These are phyloP conservation scores for Bertia moriformis DNA, from an alignment of 2,329 filamentous ascomycete genomes.

Conservation along the genomic window DNA sequence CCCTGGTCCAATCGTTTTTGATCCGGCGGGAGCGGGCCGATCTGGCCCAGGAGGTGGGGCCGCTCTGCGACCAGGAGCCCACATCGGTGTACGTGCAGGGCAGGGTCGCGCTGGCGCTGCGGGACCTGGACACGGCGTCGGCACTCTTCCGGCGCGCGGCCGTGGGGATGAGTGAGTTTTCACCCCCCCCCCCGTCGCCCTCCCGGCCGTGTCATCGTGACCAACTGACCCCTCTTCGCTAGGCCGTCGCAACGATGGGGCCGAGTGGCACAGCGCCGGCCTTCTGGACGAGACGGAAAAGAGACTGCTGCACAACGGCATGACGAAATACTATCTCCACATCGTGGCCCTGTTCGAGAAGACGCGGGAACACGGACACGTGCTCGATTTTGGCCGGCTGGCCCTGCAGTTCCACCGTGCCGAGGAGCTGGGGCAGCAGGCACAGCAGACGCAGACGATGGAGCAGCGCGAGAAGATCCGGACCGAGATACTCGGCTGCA, in stretches of 20 bases:
- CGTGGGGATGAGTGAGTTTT: slow-evolving; percentile 62
- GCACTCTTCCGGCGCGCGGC: slow-evolving; percentile 70
- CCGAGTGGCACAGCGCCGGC: slow-evolving; percentile 40
- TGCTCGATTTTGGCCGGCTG: slow-evolving; percentile 69
- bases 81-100: slow-evolving; percentile 75
- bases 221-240: background rate
- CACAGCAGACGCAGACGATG: slow-evolving; percentile 9
- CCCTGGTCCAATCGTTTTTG: slow-evolving; percentile 46
- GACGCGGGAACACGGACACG: slow-evolving; percentile 61
- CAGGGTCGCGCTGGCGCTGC: slow-evolving; percentile 59
- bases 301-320: slow-evolving; percentile 53
- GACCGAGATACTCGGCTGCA: slow-evolving; percentile 63
- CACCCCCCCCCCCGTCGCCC: background rate
- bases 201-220: background rate
- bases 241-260: slow-evolving; percentile 23
- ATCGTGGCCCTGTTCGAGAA: slow-evolving; percentile 70
- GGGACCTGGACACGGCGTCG: slow-evolving; percentile 60
- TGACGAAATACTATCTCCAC: slow-evolving; percentile 76
- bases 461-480: slow-evolving; percentile 26
- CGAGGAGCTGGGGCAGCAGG: background rate
- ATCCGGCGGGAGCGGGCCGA: slow-evolving; percentile 44
- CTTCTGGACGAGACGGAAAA: slow-evolving; percentile 67
- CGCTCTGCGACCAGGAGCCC: slow-evolving; percentile 38
- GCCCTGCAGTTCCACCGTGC: slow-evolving; percentile 57
- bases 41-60: slow-evolving; percentile 38